Base-by-base conservation (phyloP, 148 eudicot species). In the Rhododendron ferrugineum region DNA sequence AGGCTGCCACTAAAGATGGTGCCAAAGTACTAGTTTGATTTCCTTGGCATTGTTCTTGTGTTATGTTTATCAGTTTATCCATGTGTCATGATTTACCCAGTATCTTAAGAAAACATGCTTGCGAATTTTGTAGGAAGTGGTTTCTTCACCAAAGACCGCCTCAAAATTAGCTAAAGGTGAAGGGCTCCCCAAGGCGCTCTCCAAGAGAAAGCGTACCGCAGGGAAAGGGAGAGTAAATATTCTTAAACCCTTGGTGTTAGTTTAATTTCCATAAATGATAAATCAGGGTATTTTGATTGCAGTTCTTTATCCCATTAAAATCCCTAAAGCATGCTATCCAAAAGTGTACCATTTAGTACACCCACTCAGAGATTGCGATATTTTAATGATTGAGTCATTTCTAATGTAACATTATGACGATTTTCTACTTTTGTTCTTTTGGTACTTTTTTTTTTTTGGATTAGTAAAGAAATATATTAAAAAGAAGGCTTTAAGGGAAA, bases 201-300 rank as follows among this genome's bases (percentile, higher is more conserved):
- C 95, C 76, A 97, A 97, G 90, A 88, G 96, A 87, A 95, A 95
- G 88, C 93, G 84, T 16, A 83, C 91, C 23, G 80, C 91, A 20
- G 86, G 84, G 42, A 84, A 86, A 74, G 93, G 84, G 28, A 89
- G 89, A 32, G 98, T 96, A 90, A 74, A 52, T 47, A 80, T 54
- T 80, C 44, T 47, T 13, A 23, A 30, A 18, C 26, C 64, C 42
- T 50, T 79, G 14, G 36, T 2, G 46, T 15, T 50, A 1, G 58
- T 80, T 34, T 23, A 34, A 80, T 52, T 54, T 32, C 46, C 34
- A 52, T 80, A 4, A 7, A 18, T 80, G 4, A 34, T 80, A 4
- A 7, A 8, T 80, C 11, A 34, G 68, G 28, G 11, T 34, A 52
- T 32, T 32, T 54, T 18, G 68, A 15, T 32, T 7, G 58, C 34